Evolutionary conservation across 1,284 basidiomycete genomes (phyloP), one percentile per base, ranked within the genome.

Genomic region (Trichosporon sp.): DNA sequence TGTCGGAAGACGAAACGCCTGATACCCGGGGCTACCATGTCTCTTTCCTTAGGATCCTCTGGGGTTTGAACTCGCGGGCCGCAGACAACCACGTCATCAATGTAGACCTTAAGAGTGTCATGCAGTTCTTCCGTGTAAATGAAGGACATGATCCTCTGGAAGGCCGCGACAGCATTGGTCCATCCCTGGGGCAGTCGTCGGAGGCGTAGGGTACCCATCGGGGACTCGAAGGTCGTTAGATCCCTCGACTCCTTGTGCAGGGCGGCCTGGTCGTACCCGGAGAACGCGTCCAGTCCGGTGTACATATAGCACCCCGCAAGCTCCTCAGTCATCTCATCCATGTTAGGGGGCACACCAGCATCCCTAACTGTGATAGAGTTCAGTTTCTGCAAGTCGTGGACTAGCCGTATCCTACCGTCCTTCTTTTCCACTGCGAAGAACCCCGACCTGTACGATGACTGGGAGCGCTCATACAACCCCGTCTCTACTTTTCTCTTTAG

Each of bases 371-470:
- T 65, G 57, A 58, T 19, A 11, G 27, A 27, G 46, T 65, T 65
- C 16, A 65, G 54, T 25, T 58, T 61, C 60, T 65, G 64, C 31
- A 65, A 29, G 49, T 65, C 60, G 56, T 65, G 64, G 5, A 65
- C 64, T 5, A 65, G 21, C 19, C 64, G 60, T 9, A 65, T 59
- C 27, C 60, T 10, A 4, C 64, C 64, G 27, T 59, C 64, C 33
- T 62, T 62, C 57, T 65, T 65, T 46, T 65, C 60, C 16, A 62
- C 64, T 13, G 60, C 33, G 29, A 65, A 65, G 60, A 40, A 62
- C 14, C 44, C 56, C 2, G 61, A 62, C 3, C 56, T 5, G 40
- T 62, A 62, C 4, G 56, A 33, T 2, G 61, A 58, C n/a, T 62
- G 61, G 2, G 61, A 62, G 7, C 57, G 29, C 44, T 62, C 61